A percentile compares a stretch with the other conserved stretches of the same genome.
These are phyloP conservation scores for Ensete glaucum DNA, from an alignment of 176 grass and related monocot genomes.

Conservation along the genomic window DNA sequence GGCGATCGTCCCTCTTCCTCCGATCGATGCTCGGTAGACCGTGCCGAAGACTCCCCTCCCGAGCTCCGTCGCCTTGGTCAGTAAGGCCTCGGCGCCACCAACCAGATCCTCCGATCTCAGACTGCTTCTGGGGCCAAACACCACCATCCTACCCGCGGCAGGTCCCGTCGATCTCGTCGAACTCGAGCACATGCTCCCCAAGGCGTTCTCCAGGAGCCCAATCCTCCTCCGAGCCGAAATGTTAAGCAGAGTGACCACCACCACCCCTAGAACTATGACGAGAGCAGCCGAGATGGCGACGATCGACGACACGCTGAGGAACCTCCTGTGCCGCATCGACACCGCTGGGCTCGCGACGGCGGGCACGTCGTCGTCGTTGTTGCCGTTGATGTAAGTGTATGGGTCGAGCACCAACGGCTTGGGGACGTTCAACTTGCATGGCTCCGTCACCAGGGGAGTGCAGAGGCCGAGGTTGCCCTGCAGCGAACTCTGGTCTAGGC, in stretches of 20 bases:
- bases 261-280: constrained; percentile 43
- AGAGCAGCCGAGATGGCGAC: constrained; percentile 78
- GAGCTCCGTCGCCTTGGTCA: constrained; percentile 68
- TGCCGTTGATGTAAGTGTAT: constrained; percentile 47
- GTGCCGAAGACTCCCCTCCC: constrained; percentile 60
- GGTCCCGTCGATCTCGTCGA: constrained; percentile 30
- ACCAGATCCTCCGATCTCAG: constrained; percentile 70
- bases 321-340: constrained; percentile 28
- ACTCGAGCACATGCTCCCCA: constrained; percentile 47
- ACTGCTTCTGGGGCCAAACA: constrained; percentile 51
- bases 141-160: constrained; percentile 63
- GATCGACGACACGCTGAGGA: constrained; percentile 72
- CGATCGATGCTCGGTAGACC: constrained; percentile 43
- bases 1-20: constrained; percentile 39
- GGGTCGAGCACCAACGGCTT: constrained; percentile 90
- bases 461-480: constrained; percentile 93
- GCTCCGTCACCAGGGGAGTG: constrained; percentile 60
- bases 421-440: constrained; percentile 81
- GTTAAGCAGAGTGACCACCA: constrained; percentile 64
- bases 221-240: constrained; percentile 48
- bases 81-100: constrained; percentile 49
- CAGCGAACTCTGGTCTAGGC: constrained; percentile 67
- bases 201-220: constrained; percentile 29
- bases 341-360: not conserved
- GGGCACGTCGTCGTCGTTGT: constrained; percentile 20